Conservation (phyloP, 164 flowering plant genomes). For the Vitis rupestris region DNA sequence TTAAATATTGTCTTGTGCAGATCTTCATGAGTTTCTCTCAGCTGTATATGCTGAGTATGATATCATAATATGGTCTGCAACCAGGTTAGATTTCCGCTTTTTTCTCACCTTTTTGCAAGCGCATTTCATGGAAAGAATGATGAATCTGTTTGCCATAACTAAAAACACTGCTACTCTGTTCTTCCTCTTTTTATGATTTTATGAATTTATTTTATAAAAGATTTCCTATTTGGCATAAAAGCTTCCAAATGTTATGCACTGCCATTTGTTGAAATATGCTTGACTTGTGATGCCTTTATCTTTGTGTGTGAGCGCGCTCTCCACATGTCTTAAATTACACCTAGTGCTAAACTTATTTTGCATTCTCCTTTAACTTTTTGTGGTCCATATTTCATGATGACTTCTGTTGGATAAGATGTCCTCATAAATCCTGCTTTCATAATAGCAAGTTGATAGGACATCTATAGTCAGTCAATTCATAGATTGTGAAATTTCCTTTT, state of each 20-base stretch:
- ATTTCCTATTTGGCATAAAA: not conserved
- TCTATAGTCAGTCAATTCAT: too few species aligned
- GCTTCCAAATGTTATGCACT: not conserved
- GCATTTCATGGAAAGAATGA: not conserved
- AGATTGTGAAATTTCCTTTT: too few species aligned
- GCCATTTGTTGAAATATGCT: too few species aligned
- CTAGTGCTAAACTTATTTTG: too few species aligned
- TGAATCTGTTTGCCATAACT: not conserved
- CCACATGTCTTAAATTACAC: too few species aligned
- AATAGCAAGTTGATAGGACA: too few species aligned
- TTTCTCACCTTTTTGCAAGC: not conserved
- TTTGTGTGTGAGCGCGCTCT: too few species aligned
- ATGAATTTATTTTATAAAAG: not conserved
- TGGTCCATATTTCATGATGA: too few species aligned
- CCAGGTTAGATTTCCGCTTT: conserved; percentile 50
- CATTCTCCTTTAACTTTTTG: too few species aligned
- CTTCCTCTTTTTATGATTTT: not conserved
- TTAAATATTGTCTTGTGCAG: conserved; percentile 35
- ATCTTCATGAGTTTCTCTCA: conserved; percentile 94
- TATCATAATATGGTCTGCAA: conserved; percentile 98
- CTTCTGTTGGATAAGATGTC: too few species aligned
- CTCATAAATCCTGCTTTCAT: too few species aligned
- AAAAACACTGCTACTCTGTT: not conserved
- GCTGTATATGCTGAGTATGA: conserved; percentile 96
- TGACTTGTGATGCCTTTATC: too few species aligned